A percentile compares a stretch with the other conserved stretches of the same genome.
Conservation (phyloP, 371 early-diverging fungal species). For the Cokeromyces recurvatus region DNA sequence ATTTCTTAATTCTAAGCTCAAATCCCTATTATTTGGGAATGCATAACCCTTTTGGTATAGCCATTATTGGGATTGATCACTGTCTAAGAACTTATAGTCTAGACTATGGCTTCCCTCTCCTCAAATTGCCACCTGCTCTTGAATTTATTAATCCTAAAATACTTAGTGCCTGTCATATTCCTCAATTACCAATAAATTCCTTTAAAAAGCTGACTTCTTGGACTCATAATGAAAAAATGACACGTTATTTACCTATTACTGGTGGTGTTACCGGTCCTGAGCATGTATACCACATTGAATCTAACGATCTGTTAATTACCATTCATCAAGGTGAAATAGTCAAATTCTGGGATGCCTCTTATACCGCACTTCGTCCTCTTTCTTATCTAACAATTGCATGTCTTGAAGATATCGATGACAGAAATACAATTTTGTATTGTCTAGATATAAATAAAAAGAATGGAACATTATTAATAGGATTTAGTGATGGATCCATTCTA, state of each 20-base stretch:
- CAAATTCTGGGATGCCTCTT: slow-evolving; percentile 56
- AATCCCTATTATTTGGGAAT: slow-evolving; percentile 44
- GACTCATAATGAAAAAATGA: slow-evolving; percentile 1
- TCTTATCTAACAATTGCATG: slow-evolving; percentile 36
- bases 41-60: slow-evolving; percentile 40
- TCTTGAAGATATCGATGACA: slow-evolving; percentile 8
- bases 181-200: slow-evolving; percentile 19
- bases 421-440: slow-evolving; percentile 20
- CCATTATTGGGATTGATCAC: slow-evolving; percentile 36
- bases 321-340: slow-evolving; percentile 41
- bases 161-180: slow-evolving; percentile 20
- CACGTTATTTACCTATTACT: slow-evolving; percentile 42
- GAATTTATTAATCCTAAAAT: slow-evolving; percentile 41
- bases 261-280: slow-evolving; percentile 40
- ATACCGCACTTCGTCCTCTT: slow-evolving; percentile 42
- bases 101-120: slow-evolving; percentile 29
- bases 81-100: slow-evolving; percentile 25
- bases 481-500: slow-evolving; percentile 30
- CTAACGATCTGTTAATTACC: slow-evolving; percentile 47
- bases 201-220: slow-evolving; percentile 23
- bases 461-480: slow-evolving; percentile 30
- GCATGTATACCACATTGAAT: slow-evolving; percentile 39
- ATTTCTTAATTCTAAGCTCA: slow-evolving; percentile 43
- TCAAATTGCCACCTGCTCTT: slow-evolving; percentile 43
- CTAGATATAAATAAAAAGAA: slow-evolving; percentile 36